Base-by-base conservation (phyloP, 148 eudicot species). In the Rhododendron simsii region DNA sequence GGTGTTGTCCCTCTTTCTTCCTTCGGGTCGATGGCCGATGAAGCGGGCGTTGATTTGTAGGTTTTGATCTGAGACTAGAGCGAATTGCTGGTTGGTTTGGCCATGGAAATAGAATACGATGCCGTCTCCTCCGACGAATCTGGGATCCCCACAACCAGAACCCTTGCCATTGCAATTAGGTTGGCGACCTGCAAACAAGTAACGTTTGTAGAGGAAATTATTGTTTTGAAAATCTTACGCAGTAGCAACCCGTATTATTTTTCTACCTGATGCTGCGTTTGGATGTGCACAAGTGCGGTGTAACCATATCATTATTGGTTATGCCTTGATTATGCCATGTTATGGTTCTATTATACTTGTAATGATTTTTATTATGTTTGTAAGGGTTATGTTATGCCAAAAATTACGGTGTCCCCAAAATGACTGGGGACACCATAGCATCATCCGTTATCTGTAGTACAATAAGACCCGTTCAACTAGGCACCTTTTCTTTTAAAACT, bases 101-200 rank as follows among this genome's bases (percentile, higher is more conserved):
- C 90, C 90, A 78, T 88, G 90, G 85, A 88, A 88, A 37, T 86
- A 88, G 76, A 88, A 88, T 48, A 86, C 81, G 21, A 88, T 48
- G 28, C 87, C 86, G 69, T 88, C 90, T 69, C 88, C 90, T 23
- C 90, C 90, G 1, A 88, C 74, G 33, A 88, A 86, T 20, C 90
- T 85, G 28, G 90, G 90, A 80, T 86, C 90, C 35, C 53, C 63
- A 33, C 90, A 88, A 10, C 84, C 86, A 16, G 88, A 51, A 3
- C 88, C 88, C 20, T 50, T 59, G 41, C 86, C 88, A 21, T 87
- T 65, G 77, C 88, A 87, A 63, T 83, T 78, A 1, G 86, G 67
- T 13, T 13, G 65, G 39, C 86, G 86, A 20, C 33, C 86, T 87
- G 88, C 67, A 61, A 86, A 79, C 9, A 21, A 33, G 21, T 15